Evolutionary conservation across 1,284 basidiomycete species (phyloP), one percentile per base, ranked within the genome.

Genomic region (Austroboletus niveus): DNA sequence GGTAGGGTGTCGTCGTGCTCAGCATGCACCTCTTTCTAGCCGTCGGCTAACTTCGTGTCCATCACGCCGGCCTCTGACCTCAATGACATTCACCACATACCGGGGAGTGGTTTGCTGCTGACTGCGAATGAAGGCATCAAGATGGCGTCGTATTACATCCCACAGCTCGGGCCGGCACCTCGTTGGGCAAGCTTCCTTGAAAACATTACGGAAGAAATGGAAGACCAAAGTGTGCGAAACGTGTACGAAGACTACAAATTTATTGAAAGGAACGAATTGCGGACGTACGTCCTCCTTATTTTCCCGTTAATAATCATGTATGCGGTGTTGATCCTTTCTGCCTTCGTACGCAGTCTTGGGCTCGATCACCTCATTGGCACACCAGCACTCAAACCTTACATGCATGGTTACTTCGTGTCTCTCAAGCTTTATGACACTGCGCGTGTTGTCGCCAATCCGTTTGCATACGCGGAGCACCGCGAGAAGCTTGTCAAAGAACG

Each of bases 371-470:
- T 99, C 60, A 75, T 98, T 62, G 97, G 97, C 48, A 97, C 94
- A 2, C 86, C 94, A 11, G 84, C 92, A 14, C 88, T 99, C 77
- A 95, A 96, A 69, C 96, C 97, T 2, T 99, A 99, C 75, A 98
- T 99, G 96, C 97, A 99, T 72, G 97, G 97, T 45, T 98, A 95
- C 83, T 99, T 99, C 76, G 74, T 99, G 60, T 90, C 94, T 10
- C 84, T 99, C 70, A 90, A 93, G 64, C 82, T 98, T 8, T 99
- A 99, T 78, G 92, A 97, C 62, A 89, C 94, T 47, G 97, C 97
- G 1, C 86, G 95, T 34, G 82, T 98, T 61, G 94, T 99, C 60
- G 88, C 92, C 55, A 98, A 99, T 73, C 97, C 97, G 0, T 96
- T 94, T 66, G 93, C 88, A 5, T 98, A 98, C 67, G 87, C 86